These are phyloP conservation scores for Dinochytrium kinnereticum DNA, from an alignment of 371 early-diverging fungal species.

Conservation along the genomic window DNA sequence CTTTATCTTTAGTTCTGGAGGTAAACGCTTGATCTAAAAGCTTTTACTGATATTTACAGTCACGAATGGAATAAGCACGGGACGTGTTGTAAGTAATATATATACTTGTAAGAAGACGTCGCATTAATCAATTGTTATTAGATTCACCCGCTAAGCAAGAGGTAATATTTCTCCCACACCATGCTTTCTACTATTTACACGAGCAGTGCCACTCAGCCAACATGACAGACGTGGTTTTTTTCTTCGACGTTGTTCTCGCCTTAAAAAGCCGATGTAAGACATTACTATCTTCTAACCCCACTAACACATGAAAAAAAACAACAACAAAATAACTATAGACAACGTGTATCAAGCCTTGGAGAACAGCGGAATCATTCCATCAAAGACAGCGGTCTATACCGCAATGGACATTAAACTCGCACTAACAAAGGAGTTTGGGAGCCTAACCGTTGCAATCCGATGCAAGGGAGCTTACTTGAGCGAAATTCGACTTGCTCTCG, in stretches of 20 bases:
- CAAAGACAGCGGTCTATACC: conserved; percentile 30
- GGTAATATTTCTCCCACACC: conserved; percentile 8
- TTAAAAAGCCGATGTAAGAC: conserved; percentile 24
- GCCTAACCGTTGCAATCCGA: conserved; percentile 22
- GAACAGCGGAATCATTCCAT: conserved; percentile 65
- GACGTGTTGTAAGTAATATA: conserved; percentile 31
- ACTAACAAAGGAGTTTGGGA: conserved; percentile 26
- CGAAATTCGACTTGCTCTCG: conserved; percentile 25
- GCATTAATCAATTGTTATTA: neutral
- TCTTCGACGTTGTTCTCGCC: conserved; percentile 23
- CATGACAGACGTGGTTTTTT: conserved; percentile 22
- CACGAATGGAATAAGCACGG: conserved; percentile 34
- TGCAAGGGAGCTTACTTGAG: conserved; percentile 33
- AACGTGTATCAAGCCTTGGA: conserved; percentile 65
- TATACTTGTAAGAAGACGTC: no score
- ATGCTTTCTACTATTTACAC: neutral
- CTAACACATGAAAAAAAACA: neutral
- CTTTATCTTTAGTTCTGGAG: conserved; percentile 33
- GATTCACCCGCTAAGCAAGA: conserved; percentile 29
- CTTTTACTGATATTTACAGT: conserved; percentile 3
- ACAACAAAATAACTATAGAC: neutral
- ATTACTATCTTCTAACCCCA: neutral
- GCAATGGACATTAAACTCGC: conserved; percentile 32
- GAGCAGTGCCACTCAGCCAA: conserved; percentile 19
- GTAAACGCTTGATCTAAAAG: conserved; percentile 9